phyloP scores from a whole-genome alignment of 2,329 filamentous ascomycete species.

The Madurella mycetomatis region DNA sequence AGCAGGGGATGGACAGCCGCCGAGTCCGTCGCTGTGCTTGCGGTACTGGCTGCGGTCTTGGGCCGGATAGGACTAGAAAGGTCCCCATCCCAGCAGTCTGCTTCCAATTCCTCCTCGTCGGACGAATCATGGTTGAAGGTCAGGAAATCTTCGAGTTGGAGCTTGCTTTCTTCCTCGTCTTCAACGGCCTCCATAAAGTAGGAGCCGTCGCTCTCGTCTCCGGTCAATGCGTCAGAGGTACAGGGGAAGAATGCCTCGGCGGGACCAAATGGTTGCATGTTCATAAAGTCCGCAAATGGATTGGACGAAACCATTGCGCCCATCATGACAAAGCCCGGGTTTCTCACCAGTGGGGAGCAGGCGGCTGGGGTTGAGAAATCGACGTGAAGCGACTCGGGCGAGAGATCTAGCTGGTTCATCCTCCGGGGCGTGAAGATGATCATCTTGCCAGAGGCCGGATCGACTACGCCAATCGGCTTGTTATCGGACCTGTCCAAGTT shows the following conservation, averaged over 20 bases:
- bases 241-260: slow-evolving; percentile 73
- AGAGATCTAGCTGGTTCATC: slow-evolving; percentile 47
- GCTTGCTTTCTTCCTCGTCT: slow-evolving; percentile 60
- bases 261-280: slow-evolving; percentile 65
- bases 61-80: slow-evolving; percentile 47
- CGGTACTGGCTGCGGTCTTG: slow-evolving; percentile 30
- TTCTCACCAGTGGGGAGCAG: slow-evolving; percentile 56
- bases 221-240: slow-evolving; percentile 53
- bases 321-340: slow-evolving; percentile 73
- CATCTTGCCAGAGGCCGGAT: slow-evolving; percentile 55
- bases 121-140: slow-evolving; percentile 59
- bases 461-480: slow-evolving; percentile 56
- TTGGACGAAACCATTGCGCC: slow-evolving; percentile 61
- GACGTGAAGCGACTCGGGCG: slow-evolving; percentile 52
- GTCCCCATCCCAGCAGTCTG: slow-evolving; percentile 43
- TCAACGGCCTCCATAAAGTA: slow-evolving; percentile 38
- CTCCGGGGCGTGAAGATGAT: slow-evolving; percentile 58
- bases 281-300: slow-evolving; percentile 53
- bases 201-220: slow-evolving; percentile 48
- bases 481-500: slow-evolving; percentile 50
- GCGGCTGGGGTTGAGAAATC: slow-evolving; percentile 38
- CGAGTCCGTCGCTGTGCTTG: slow-evolving; percentile 45
- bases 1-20: slow-evolving; percentile 50
- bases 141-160: slow-evolving; percentile 70
- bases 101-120: slow-evolving; percentile 53